Conservation (phyloP, 441 rosid species). For the Jatropha podagrica region DNA sequence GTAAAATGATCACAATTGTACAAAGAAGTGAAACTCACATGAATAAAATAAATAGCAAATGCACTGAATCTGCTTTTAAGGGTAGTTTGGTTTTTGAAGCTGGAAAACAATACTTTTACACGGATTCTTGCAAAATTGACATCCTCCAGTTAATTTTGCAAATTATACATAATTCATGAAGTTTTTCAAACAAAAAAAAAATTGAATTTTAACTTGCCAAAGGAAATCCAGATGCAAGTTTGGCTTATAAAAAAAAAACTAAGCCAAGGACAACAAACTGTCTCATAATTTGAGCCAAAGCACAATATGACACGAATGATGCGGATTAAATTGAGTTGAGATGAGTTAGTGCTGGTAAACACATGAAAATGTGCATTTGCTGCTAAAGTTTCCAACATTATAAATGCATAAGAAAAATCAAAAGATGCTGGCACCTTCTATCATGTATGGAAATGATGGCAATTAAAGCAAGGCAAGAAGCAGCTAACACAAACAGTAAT, state of each 20-base stretch:
- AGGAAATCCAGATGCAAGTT: not conserved
- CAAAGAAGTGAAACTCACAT: not conserved
- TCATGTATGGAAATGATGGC: not conserved
- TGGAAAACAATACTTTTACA: not conserved
- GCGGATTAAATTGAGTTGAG: too few relatives aligned
- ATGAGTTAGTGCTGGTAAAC: not conserved
- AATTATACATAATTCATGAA: not conserved
- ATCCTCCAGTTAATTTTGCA: not conserved
- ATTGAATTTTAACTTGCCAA: not conserved
- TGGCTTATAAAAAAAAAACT: too few relatives aligned
- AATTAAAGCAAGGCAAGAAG: not conserved
- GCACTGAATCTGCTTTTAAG: not conserved
- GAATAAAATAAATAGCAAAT: not conserved
- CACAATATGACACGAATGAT: not conserved
- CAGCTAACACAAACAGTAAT: not conserved
- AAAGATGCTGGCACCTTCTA: slow-evolving; percentile 2
- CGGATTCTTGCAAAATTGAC: not conserved
- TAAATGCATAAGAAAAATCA: not conserved
- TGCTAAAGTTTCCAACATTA: not conserved
- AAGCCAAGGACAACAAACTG: not conserved
- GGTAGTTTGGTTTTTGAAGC: not conserved
- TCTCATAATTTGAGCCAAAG: not conserved
- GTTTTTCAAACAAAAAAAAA: not conserved
- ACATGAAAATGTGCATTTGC: not conserved
- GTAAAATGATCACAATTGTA: not conserved